Base-by-base conservation (phyloP, 2,329 filamentous ascomycete species). In the Aspergillus candidus region DNA sequence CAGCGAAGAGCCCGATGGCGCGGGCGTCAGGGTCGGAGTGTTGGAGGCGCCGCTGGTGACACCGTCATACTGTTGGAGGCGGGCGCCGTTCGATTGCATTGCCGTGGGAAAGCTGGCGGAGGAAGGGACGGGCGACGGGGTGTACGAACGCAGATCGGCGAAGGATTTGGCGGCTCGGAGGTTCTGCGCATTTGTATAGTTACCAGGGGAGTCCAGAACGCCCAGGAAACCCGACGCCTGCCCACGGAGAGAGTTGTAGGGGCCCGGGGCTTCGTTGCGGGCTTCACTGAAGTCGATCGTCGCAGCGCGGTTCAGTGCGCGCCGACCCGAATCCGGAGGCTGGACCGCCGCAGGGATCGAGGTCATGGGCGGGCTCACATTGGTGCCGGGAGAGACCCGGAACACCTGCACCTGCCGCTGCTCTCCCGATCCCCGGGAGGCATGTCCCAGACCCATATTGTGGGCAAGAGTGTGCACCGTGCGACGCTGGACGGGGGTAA, bases 111-210 rank as follows among this genome's bases (percentile, higher is more conserved):
- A 95, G 72, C 88, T 94, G 5, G 88, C 88, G 13, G 88, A 88
- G 11, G 93, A 95, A 6, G 84, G 84, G 3, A 87, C 91, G 5
- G 93, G 91, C 56, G 91, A 97, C 10, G 91, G 91, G 12, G 90
- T 96, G 70, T 94, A 95, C 1, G 90, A 94, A 52, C 91, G 86
- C 51, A 98, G 73, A 63, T 98, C 93, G 31, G 91, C 93, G 64
- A 96, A 96, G 40, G 91, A 97, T 74, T 97, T 97, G 50, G 91
- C 93, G 22, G 88, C 88, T 35, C 93, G 84, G 31, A 98, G 79
- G 59, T 91, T 91, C 62, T 88, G 79, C 44, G 75, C 84, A 38
- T 86, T 80, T 29, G 83, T 82, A 47, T 83, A 74, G 39, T 77
- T 77, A 52, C 70, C 69, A 79, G 87, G 60, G 34, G 88, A 90